Conservation (phyloP, 495 filamentous ascomycete species). For the Chaetomidium leptoderma region DNA sequence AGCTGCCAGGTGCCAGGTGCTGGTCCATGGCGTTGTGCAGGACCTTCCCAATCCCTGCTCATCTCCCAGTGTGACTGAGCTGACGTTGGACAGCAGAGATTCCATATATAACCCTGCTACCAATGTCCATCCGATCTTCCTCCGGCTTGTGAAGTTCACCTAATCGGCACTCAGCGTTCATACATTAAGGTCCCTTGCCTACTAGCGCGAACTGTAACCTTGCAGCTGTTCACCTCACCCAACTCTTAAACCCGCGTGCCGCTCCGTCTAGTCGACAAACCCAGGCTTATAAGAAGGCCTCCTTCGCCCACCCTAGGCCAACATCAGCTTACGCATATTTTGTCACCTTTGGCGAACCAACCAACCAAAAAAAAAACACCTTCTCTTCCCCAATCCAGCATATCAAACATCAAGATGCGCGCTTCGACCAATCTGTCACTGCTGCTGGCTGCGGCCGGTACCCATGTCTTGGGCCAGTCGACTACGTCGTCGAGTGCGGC, state of each 20-base stretch:
- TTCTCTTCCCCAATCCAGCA: not conserved
- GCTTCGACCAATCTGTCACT: conserved; percentile 20
- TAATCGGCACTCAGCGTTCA: not conserved
- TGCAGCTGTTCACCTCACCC: not conserved
- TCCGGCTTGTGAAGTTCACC: not conserved
- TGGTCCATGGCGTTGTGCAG: not conserved
- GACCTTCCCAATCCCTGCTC: not conserved
- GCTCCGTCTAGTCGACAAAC: not conserved
- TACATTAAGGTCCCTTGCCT: too few species aligned
- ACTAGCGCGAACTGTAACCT: not conserved
- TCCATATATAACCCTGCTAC: not conserved
- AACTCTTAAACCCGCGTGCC: not conserved
- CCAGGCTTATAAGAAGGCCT: not conserved
- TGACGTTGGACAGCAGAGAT: not conserved
- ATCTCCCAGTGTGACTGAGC: not conserved
- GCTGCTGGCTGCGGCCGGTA: conserved; percentile 25
- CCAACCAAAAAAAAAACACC: not conserved
- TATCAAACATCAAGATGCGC: conserved; percentile 24
- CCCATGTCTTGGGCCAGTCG: conserved; percentile 22
- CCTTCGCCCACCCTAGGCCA: not conserved
- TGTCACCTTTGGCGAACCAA: not conserved
- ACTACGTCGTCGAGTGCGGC: conserved; percentile 7
- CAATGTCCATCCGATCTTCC: not conserved
- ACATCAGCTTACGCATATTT: not conserved
- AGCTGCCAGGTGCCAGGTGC: too few species aligned